phyloP scores from a whole-genome alignment of 257 asterid species.

The Solanum pennellii region DNA sequence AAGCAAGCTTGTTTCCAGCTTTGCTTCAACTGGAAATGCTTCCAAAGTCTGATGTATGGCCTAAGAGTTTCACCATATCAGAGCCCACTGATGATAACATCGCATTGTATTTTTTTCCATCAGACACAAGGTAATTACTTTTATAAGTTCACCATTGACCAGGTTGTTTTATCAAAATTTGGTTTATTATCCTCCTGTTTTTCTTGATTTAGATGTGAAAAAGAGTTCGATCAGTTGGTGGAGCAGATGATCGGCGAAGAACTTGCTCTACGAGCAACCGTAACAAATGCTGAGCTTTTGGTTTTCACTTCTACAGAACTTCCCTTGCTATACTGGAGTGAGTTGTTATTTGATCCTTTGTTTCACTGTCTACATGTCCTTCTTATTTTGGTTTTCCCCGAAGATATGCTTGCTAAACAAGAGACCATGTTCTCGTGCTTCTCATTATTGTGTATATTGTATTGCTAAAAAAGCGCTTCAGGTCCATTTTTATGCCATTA shows the following conservation, averaged over 20 bases:
- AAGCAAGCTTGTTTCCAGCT: conserved; percentile 29
- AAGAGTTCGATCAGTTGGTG: conserved; percentile 39
- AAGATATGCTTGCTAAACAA: neutral
- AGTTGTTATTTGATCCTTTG: conserved; percentile 10
- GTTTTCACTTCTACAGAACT: conserved; percentile 59
- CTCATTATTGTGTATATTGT: neutral
- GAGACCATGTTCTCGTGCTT: neutral
- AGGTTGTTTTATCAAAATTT: neutral
- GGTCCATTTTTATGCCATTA: neutral
- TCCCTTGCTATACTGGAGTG: conserved; percentile 62
- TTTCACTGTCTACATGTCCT: neutral
- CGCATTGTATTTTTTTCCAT: conserved; percentile 72
- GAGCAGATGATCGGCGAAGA: conserved; percentile 35
- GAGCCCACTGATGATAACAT: conserved; percentile 43
- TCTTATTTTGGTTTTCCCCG: neutral
- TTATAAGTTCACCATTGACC: neutral
- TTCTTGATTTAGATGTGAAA: conserved; percentile 24
- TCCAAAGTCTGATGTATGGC: conserved; percentile 58
- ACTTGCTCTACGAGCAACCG: conserved; percentile 46
- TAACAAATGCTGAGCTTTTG: conserved; percentile 69
- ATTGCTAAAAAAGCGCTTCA: neutral
- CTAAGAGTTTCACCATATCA: conserved; percentile 39
- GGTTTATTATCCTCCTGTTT: neutral
- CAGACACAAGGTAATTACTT: conserved; percentile 29
- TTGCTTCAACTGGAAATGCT: conserved; percentile 52